Conservation (phyloP, 2,329 filamentous ascomycete species). For the Aspergillus nomiae region DNA sequence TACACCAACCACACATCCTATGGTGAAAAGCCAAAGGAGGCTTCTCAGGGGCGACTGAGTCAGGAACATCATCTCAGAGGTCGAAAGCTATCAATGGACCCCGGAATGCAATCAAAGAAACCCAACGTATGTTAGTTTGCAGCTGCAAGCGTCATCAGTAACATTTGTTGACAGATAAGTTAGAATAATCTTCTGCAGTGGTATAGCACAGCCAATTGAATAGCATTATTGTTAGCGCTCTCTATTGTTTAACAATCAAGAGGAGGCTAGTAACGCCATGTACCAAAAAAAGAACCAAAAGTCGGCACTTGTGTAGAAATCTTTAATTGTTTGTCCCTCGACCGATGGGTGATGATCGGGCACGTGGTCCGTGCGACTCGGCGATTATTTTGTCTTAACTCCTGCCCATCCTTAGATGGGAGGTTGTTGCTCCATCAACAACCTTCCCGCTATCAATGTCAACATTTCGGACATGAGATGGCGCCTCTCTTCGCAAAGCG, state of each 20-base stretch:
- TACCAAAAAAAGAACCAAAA: neutral
- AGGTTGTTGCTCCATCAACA: neutral
- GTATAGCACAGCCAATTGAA: neutral
- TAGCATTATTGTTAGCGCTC: neutral
- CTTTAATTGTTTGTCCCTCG: neutral
- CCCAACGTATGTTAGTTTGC: neutral
- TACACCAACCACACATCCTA: neutral
- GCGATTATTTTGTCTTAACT: conserved; percentile 30
- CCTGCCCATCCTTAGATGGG: conserved; percentile 13
- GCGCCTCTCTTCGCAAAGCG: conserved; percentile 45
- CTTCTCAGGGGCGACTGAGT: neutral
- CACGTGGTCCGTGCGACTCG: conserved; percentile 30
- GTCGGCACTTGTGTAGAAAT: neutral
- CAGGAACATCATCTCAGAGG: neutral
- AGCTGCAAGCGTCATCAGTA: neutral
- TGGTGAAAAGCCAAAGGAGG: neutral
- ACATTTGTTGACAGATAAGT: neutral
- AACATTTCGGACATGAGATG: conserved; percentile 34
- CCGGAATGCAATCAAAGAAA: neutral
- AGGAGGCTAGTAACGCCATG: neutral
- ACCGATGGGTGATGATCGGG: neutral
- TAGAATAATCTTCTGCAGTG: neutral
- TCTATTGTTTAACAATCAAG: neutral
- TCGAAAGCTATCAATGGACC: neutral
- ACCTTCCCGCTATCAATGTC: conserved; percentile 17